Conservation (phyloP, 441 rosid species). For the Gossypium davidsonii region DNA sequence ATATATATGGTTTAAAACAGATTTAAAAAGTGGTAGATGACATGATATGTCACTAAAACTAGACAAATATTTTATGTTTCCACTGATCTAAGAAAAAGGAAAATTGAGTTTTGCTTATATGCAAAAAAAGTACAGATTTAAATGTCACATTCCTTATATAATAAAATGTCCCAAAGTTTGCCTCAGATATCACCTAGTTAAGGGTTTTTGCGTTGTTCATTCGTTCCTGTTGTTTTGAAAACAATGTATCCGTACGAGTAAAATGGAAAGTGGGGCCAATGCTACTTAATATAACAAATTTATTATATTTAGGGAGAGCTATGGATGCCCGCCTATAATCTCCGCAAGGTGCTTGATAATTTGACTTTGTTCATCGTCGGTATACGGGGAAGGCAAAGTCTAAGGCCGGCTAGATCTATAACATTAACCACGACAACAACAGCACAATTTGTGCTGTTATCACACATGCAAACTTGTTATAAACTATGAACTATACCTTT, state of each 20-base stretch:
- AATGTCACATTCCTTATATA: neutral
- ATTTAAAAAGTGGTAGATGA: neutral
- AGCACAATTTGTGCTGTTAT: neutral
- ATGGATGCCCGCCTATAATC: neutral
- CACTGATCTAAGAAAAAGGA: neutral
- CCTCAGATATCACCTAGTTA: constrained; percentile 3
- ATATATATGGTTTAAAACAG: neutral
- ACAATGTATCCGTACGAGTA: neutral
- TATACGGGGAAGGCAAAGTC: neutral
- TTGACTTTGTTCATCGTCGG: neutral
- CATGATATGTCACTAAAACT: neutral
- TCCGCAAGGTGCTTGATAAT: neutral
- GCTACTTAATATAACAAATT: neutral
- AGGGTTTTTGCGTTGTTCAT: neutral
- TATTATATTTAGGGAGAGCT: neutral
- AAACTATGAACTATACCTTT: neutral
- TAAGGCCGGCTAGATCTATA: neutral
- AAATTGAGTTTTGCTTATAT: neutral
- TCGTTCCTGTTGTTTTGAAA: neutral
- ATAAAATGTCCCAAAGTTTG: neutral
- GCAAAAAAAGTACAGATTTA: neutral
- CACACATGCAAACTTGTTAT: neutral
- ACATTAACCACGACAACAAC: neutral
- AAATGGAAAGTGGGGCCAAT: neutral
- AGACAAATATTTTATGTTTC: neutral